Base-by-base conservation (phyloP, 169 alveolate species). In the Plasmodium blacklocki region DNA sequence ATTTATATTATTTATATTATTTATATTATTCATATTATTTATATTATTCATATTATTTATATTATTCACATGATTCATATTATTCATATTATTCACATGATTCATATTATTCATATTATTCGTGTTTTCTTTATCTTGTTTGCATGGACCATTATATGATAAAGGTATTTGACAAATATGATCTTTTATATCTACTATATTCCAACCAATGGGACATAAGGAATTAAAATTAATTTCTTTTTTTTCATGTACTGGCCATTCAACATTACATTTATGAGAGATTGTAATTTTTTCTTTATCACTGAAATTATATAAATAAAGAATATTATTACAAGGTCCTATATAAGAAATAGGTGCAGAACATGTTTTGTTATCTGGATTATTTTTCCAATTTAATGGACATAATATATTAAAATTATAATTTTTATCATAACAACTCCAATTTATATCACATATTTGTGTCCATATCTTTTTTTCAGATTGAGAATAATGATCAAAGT, bases 351-450 rank as follows among this genome's bases (percentile, higher is more conserved):
- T 76, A 43, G 85, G 93, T 9, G 95, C 95, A 50, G 85, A 14
- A 70, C 96, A 94, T 59, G 93, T 93, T 29, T 62, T 64, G 9
- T 56, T 9, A 19, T 47, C 72, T 89, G 95, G 94, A 59, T 45
- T 70, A 45, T 29, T 70, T 21, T 89, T 92, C 89, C 96, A 94
- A n/a, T 80, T 32, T 7, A 54, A 12, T 23, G 90, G 88, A 43
- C 87, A 76, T 39, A 72, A 52, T 2, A 88, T 62, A 3, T 66
- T 32, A 26, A 59, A 26, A 2, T 59, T 73, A 56, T 60, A 72
- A 19, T 49, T 56, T 59, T 86, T 85, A 19, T 88, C 67, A 49
- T 54, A 49, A 63, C 95, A 94, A 5, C 95, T 95, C 96, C 96
- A 94, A 49, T 72, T 88, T 3, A 93, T 14, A 63, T 72, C 63